Evolutionary conservation across 2,329 filamentous ascomycete genomes (phyloP).

Genomic region (Zasmidium citrigriseum): DNA sequence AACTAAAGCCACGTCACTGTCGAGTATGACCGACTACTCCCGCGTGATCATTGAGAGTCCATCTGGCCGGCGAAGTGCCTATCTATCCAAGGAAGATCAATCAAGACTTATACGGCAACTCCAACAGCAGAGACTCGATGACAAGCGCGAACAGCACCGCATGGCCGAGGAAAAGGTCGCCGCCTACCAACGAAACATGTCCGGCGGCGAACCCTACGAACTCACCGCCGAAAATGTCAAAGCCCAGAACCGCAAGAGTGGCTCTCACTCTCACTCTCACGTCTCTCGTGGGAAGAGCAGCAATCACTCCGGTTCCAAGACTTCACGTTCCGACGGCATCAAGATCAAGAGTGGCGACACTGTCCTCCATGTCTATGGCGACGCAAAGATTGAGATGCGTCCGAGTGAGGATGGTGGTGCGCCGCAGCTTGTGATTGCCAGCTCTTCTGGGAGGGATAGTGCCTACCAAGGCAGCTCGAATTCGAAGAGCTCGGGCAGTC

Average conservation of each 20-base stretch:
- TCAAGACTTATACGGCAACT: conserved; percentile 19
- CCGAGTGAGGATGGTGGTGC: conserved; percentile 27
- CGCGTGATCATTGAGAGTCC: conserved; percentile 30
- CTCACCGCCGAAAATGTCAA: conserved; percentile 34
- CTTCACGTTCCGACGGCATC: conserved; percentile 23
- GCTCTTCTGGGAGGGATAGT: conserved; percentile 23
- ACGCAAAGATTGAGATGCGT: conserved; percentile 27
- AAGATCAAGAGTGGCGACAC: conserved; percentile 30
- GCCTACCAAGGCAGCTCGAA: conserved; percentile 25
- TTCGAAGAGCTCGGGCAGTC: conserved; percentile 23
- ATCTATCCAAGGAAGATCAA: conserved; percentile 28
- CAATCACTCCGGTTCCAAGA: conserved; percentile 23
- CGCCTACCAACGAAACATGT: conserved; percentile 28
- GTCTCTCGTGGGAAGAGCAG: conserved; percentile 32
- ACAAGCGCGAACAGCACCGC: conserved; percentile 11
- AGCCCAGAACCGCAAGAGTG: conserved; percentile 16
- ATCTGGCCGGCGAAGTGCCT: conserved; percentile 25
- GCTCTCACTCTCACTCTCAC: conserved; percentile 19
- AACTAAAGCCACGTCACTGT: conserved; percentile 32
- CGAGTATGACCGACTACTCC: conserved; percentile 24
- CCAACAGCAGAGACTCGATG: conserved; percentile 19
- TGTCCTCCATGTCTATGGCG: conserved; percentile 30
- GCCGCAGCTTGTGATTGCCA: conserved; percentile 24
- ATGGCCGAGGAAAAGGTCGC: conserved; percentile 23
- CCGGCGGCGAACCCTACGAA: conserved; percentile 23